Base-by-base conservation (phyloP, 805 yeast species). In the Teunomyces kruisii region DNA sequence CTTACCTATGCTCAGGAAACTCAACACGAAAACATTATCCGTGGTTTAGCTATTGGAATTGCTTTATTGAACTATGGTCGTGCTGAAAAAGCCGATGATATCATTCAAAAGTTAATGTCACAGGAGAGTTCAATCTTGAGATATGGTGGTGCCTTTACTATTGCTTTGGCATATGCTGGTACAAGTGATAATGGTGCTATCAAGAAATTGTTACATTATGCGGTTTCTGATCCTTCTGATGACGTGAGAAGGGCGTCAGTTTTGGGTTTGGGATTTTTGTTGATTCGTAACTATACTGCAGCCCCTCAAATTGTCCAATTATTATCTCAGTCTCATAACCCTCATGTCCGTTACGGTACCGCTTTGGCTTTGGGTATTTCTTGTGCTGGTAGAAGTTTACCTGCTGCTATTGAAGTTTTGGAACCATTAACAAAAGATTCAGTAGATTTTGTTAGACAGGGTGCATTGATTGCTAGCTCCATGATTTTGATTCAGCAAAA, bases 301-400 rank as follows among this genome's bases (percentile, higher is more conserved):
- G 92, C 94, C 15, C 99, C 99, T 46, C 86, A 95, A 54, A 86
- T 94, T 70, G 97, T 94, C 31, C 96, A 92, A 64, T 75, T 94
- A 46, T 76, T 94, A 55, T 81, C 96, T 0, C 96, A 90, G 66
- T 88, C 96, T 1, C 97, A 94, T 66, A 94, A 94, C 64, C 96
- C 99, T 10, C 97, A 94, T 62, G 98, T 94, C 30, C 87, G 99
- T 65, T 94, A 94, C 63, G 99, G 99, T 72, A 88, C 97, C 27
- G 96, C 98, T 1, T 75, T 94, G 81, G 99, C 99, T 0, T 78
- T 94, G 51, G 99, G 97, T 69, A 88, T 94, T 50, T 83, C 98
- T 3, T 91, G 98, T 75, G 97, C 97, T 17, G 99, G 99, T 39
- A 84, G 94, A 61, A 94, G 91, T 3, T 72, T 87, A 44, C 81